Evolutionary conservation across 2,329 filamentous ascomycete genomes (phyloP).

Genomic region (Fusarium floridanum): DNA sequence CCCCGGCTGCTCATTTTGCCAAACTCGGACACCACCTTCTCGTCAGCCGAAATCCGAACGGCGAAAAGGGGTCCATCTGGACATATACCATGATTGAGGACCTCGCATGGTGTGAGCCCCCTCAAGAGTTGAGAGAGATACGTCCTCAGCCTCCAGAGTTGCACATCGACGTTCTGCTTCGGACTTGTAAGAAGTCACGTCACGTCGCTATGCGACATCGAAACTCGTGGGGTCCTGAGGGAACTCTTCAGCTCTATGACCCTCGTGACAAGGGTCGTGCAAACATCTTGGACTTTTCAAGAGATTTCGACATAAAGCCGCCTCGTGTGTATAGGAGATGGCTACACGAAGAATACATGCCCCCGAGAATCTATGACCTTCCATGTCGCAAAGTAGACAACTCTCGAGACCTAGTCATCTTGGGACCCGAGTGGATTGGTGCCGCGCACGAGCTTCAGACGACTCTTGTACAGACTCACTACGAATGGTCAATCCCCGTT

Average conservation of each 20-base stretch:
- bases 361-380: not conserved
- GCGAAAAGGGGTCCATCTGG: not conserved
- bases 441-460: not conserved
- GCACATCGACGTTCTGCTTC: not conserved
- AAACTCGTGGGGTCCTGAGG: not conserved
- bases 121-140: not conserved
- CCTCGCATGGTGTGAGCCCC: not conserved
- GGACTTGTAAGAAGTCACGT: not conserved
- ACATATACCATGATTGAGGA: not conserved
- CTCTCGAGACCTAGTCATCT: not conserved
- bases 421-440: not conserved
- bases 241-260: not conserved
- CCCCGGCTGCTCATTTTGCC: not conserved
- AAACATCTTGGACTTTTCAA: not conserved
- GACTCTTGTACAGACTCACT: not conserved
- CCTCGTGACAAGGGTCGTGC: not conserved
- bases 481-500: not conserved
- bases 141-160: no score
- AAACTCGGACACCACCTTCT: not conserved
- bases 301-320: not conserved
- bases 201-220: not conserved
- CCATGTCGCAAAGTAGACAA: not conserved
- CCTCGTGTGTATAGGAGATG: no score
- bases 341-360: no score
- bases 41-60: not conserved